Conservation (phyloP, 1,284 basidiomycete species). For the Trametes pubescens region DNA sequence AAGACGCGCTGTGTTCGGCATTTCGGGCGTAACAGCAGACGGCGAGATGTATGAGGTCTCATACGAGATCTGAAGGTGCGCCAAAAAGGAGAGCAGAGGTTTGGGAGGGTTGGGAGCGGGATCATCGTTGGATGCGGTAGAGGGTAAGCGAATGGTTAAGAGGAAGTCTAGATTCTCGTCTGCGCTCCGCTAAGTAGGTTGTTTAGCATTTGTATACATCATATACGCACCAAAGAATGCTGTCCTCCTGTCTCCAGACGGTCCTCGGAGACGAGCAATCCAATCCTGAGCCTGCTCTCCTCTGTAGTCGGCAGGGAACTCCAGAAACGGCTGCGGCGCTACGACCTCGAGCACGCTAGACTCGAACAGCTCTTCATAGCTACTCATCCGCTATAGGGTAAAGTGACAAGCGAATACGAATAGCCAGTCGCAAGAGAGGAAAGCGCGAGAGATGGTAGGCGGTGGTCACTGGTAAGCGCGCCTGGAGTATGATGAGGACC, state of each 20-base stretch:
- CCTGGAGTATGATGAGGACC: no score
- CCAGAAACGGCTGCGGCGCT: conserved; percentile 70
- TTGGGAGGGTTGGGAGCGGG: conserved; percentile 57
- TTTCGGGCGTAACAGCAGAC: conserved; percentile 41
- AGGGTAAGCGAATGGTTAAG: conserved; percentile 49
- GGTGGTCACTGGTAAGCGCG: no score
- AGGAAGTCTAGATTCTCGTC: conserved; percentile 81
- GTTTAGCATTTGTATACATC: neutral
- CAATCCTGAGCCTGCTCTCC: conserved; percentile 55
- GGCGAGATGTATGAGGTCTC: conserved; percentile 84
- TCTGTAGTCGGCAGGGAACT: conserved; percentile 58
- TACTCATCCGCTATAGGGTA: conserved; percentile 6
- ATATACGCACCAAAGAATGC: conserved; percentile 76
- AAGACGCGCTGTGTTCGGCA: conserved; percentile 28
- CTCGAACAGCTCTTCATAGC: conserved; percentile 72
- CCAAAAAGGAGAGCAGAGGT: conserved; percentile 67
- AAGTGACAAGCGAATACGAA: no score
- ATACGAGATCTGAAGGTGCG: conserved; percentile 78
- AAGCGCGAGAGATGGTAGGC: neutral
- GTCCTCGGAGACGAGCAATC: conserved; percentile 50
- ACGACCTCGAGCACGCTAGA: conserved; percentile 67
- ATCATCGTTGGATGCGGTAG: conserved; percentile 44
- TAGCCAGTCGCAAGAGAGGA: neutral
- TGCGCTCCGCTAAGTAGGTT: conserved; percentile 36
- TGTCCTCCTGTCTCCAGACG: conserved; percentile 50